Conservation (phyloP, 495 filamentous ascomycete species). For the Amniculicola lignicola region DNA sequence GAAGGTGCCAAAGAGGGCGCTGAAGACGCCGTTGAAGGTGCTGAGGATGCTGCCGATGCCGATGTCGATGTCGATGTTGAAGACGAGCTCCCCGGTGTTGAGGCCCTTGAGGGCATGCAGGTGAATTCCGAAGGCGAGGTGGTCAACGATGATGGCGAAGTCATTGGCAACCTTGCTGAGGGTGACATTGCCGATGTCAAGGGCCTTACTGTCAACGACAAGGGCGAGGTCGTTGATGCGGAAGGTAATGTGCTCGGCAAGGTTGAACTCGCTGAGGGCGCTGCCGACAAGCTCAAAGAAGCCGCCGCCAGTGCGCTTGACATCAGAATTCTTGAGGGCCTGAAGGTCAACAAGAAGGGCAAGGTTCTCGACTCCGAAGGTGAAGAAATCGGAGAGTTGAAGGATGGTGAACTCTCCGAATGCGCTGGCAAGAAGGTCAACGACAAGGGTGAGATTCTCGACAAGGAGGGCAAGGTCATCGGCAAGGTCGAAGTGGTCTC, state of each 20-base stretch:
- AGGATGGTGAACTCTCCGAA: slow-evolving; percentile 48
- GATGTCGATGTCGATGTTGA: too few species aligned
- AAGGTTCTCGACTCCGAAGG: slow-evolving; percentile 55
- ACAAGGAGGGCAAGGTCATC: slow-evolving; percentile 50
- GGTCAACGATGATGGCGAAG: slow-evolving; percentile 42
- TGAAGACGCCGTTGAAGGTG: slow-evolving; percentile 32
- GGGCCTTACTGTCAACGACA: slow-evolving; percentile 56
- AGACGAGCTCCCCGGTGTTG: slow-evolving; percentile 52
- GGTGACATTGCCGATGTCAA: slow-evolving; percentile 42
- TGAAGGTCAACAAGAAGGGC: slow-evolving; percentile 56
- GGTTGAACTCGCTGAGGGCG: slow-evolving; percentile 45
- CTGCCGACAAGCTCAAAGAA: slow-evolving; percentile 44
- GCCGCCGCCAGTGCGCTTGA: slow-evolving; percentile 40
- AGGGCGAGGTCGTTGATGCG: slow-evolving; percentile 59
- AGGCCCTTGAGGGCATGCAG: slow-evolving; percentile 56
- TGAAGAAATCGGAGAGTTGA: slow-evolving; percentile 50
- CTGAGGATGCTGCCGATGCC: slow-evolving; percentile 32
- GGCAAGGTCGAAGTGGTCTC: slow-evolving; percentile 50
- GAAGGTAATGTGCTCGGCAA: slow-evolving; percentile 59
- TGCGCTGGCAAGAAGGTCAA: slow-evolving; percentile 52
- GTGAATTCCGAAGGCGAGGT: slow-evolving; percentile 59
- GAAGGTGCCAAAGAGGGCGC: slow-evolving; percentile 3
- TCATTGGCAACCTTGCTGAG: slow-evolving; percentile 43
- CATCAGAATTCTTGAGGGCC: slow-evolving; percentile 50
- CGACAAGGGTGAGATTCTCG: slow-evolving; percentile 51